Percentiles rank a stretch among this genome's conserved stretches.
These are phyloP conservation scores for Erysiphe pisi DNA, from an alignment of 2,329 filamentous ascomycete species.

Conservation along the genomic window DNA sequence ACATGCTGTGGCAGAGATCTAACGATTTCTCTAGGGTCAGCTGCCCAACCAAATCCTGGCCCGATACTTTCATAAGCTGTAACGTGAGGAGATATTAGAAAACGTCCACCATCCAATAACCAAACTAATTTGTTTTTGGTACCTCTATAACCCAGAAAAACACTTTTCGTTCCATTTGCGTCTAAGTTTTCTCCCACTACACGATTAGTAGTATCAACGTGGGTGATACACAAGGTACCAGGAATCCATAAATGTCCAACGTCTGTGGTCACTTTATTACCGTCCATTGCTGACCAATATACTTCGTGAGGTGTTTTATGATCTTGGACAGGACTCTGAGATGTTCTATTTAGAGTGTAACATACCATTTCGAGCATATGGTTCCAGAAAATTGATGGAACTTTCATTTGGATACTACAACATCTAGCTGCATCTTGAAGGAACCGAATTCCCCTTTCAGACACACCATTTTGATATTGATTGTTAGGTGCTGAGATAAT, in stretches of 20 bases:
- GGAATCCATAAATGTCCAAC: constrained; percentile 2
- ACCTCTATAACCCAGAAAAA: not conserved
- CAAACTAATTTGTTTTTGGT: not conserved
- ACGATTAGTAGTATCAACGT: not conserved
- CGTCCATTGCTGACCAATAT: not conserved
- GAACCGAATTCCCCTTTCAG: not conserved
- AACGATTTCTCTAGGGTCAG: not conserved
- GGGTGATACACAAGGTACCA: not conserved
- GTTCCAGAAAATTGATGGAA: constrained; percentile 25
- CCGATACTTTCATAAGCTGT: not conserved
- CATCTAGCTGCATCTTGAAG: constrained; percentile 11
- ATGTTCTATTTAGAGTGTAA: not conserved
- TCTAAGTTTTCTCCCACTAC: not conserved
- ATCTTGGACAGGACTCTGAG: not conserved
- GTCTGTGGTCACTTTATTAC: not conserved
- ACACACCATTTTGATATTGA: not conserved
- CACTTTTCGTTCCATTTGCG: not conserved
- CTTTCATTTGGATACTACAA: not conserved
- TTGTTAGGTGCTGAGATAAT: too few species aligned
- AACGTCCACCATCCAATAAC: constrained; percentile 7
- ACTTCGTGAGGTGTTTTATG: not conserved
- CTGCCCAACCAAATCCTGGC: not conserved
- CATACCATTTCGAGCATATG: too few species aligned
- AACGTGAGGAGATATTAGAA: not conserved
- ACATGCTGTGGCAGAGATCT: not conserved